Evolutionary conservation across 331 rosid genomes (phyloP), one percentile per base, ranked within the genome.

Genomic region (Dryas integrifolia): DNA sequence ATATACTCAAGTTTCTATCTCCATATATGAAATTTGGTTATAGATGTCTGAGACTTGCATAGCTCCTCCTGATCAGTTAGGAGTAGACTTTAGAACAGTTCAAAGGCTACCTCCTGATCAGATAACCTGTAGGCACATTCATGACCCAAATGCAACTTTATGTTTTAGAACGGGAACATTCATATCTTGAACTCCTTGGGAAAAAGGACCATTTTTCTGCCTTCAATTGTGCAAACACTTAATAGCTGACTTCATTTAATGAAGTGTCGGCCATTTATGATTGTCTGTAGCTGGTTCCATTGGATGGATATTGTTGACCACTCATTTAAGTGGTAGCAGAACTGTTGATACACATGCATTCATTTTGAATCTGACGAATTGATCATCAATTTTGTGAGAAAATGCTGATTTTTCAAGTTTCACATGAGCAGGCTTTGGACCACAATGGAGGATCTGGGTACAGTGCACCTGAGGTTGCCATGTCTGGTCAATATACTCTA

Each of bases 391-490:
- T 62, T 15, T 49, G 66, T 35, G 67, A 18, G 56, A n/a, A 45
- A 64, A 69, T 78, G 50, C 78, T 81, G 58, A 76, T 74, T 41
- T 58, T 72, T 61, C 66, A 10, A 46, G n/a, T 73, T 13, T 75
- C 14, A n/a, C 61, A 62, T 61, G 53, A 60, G 77, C 85, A 95
- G 98, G 82, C 86, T 72, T 75, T 92, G 85, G 86, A 82, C 82
- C 86, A 86, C 73, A 77, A 84, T 65, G 75, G 83, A 51, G 97
- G 92, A 77, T 82, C 89, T 59, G 99, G 99, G 46, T 88, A 85
- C 63, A 87, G 87, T 49, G 98, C 96, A 61, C 97, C 99, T 0
- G 99, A 95, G 82, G 96, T 92, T 61, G 84, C 80, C 35, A 72
- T 95, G 97, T 82, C 96, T 47, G 93, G 90, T 70, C 96, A 87